Evolutionary conservation across 202 grass and related monocot species (phyloP).

Genomic region (Zizania palustris): DNA sequence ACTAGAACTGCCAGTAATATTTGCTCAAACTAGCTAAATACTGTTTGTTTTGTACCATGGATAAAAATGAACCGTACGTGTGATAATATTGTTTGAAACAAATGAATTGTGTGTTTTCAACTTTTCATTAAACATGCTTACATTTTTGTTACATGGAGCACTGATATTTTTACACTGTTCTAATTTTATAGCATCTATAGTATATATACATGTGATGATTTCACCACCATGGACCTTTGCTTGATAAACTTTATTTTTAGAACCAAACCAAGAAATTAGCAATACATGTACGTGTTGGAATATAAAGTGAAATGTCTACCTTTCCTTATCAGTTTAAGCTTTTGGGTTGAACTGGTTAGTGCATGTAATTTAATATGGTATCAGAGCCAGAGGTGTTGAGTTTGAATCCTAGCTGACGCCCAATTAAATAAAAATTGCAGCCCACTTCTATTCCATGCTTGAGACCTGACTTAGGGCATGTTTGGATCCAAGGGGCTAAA

Average conservation of each 20-base stretch:
- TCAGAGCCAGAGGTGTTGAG: too few relatives aligned
- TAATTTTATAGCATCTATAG: not conserved
- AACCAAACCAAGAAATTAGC: not conserved
- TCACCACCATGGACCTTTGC: not conserved
- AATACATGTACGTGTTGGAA: too few relatives aligned
- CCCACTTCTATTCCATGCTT: too few relatives aligned
- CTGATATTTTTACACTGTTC: not conserved
- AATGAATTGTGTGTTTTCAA: not conserved
- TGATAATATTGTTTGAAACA: not conserved
- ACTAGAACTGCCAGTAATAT: not conserved
- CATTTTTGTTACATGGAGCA: not conserved
- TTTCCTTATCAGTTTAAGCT: too few relatives aligned
- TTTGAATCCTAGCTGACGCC: too few relatives aligned
- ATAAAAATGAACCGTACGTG: not conserved
- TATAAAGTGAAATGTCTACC: too few relatives aligned
- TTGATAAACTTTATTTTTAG: not conserved
- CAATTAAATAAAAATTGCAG: too few relatives aligned
- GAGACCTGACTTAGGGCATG: too few relatives aligned
- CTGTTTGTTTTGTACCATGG: not conserved
- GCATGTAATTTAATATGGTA: too few relatives aligned
- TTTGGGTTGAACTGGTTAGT: too few relatives aligned
- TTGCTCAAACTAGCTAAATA: constrained; percentile 1
- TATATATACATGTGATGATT: not conserved
- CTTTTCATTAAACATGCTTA: not conserved
- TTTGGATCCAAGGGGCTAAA: too few relatives aligned